These are phyloP conservation scores for Termitomyces sp. DNA, from an alignment of 768 basidiomycete genomes.

Conservation along the genomic window DNA sequence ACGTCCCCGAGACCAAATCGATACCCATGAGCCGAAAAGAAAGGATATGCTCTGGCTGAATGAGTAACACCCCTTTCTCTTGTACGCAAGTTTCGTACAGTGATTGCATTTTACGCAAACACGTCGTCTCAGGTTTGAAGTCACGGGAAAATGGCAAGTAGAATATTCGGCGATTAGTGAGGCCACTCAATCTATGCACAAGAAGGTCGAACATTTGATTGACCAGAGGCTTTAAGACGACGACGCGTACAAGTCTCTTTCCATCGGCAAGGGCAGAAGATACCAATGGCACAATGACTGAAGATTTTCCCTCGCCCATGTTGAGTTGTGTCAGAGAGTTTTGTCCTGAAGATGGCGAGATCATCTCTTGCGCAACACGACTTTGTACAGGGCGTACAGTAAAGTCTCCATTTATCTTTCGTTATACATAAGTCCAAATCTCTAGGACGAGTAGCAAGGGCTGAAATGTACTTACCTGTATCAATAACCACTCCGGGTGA, in stretches of 20 bases:
- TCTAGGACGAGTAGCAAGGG: not conserved
- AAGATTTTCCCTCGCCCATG: slow-evolving; percentile 55
- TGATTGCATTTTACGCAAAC: slow-evolving; percentile 18
- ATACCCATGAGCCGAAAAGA: slow-evolving; percentile 44
- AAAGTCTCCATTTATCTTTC: slow-evolving; percentile 15
- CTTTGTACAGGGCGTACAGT: slow-evolving; percentile 36
- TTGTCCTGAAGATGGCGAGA: slow-evolving; percentile 24
- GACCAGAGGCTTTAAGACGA: slow-evolving; percentile 41
- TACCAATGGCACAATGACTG: slow-evolving; percentile 44
- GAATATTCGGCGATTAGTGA: slow-evolving; percentile 42
- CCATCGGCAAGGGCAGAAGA: slow-evolving; percentile 35
- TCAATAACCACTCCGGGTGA: not conserved
- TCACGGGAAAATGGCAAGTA: slow-evolving; percentile 45
- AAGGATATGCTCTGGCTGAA: slow-evolving; percentile 49
- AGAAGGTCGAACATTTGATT: slow-evolving; percentile 45
- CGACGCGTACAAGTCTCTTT: slow-evolving; percentile 37
- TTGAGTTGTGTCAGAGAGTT: slow-evolving; percentile 46
- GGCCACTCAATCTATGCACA: slow-evolving; percentile 33
- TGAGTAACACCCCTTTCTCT: slow-evolving; percentile 35
- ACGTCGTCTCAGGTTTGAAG: slow-evolving; percentile 13
- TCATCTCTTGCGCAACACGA: slow-evolving; percentile 40
- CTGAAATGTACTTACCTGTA: not conserved
- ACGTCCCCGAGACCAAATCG: slow-evolving; percentile 19
- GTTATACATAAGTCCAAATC: not conserved
- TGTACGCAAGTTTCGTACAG: slow-evolving; percentile 33